Evolutionary conservation across 2,329 filamentous ascomycete genomes (phyloP).

Genomic region (Mycosphaerella sp.): DNA sequence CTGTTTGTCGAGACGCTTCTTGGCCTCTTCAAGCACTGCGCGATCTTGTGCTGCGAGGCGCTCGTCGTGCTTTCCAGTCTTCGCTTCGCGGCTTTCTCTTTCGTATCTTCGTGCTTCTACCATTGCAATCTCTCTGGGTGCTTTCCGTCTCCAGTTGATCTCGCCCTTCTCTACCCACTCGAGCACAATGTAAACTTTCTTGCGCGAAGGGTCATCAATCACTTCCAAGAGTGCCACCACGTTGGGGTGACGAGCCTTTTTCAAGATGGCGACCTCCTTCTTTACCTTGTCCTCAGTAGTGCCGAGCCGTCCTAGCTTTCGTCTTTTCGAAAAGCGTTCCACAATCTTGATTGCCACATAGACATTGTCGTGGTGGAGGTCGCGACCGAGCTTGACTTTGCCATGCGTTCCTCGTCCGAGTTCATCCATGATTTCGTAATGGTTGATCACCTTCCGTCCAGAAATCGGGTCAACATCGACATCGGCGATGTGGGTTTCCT

Average conservation of each 20-base stretch:
- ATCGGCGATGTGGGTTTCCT: slow-evolving; percentile 74
- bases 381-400: slow-evolving; percentile 91
- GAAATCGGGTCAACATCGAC: slow-evolving; percentile 85
- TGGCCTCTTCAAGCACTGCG: slow-evolving; percentile 40
- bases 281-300: slow-evolving; percentile 76
- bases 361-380: slow-evolving; percentile 58
- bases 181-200: slow-evolving; percentile 97
- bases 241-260: slow-evolving; percentile 97
- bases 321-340: slow-evolving; percentile 86
- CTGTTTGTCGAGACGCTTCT: slow-evolving; percentile 51
- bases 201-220: slow-evolving; percentile 90
- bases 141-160: slow-evolving; percentile 88
- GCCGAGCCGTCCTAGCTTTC: slow-evolving; percentile 72
- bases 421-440: slow-evolving; percentile 95
- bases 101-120: slow-evolving; percentile 78
- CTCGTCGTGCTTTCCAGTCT: slow-evolving; percentile 44
- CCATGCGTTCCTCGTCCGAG: slow-evolving; percentile 93
- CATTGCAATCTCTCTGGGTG: slow-evolving; percentile 71
- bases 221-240: slow-evolving; percentile 93
- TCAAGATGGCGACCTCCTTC: slow-evolving; percentile 93
- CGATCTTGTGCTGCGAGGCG: slow-evolving; percentile 40
- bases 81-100: slow-evolving; percentile 46
- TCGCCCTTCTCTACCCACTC: slow-evolving; percentile 94
- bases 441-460: slow-evolving; percentile 92
- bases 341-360: slow-evolving; percentile 98